Percentiles rank a stretch among this genome's conserved stretches.
These are phyloP conservation scores for Verticillium isaacii DNA, from an alignment of 2,329 filamentous ascomycete genomes.

Conservation along the genomic window DNA sequence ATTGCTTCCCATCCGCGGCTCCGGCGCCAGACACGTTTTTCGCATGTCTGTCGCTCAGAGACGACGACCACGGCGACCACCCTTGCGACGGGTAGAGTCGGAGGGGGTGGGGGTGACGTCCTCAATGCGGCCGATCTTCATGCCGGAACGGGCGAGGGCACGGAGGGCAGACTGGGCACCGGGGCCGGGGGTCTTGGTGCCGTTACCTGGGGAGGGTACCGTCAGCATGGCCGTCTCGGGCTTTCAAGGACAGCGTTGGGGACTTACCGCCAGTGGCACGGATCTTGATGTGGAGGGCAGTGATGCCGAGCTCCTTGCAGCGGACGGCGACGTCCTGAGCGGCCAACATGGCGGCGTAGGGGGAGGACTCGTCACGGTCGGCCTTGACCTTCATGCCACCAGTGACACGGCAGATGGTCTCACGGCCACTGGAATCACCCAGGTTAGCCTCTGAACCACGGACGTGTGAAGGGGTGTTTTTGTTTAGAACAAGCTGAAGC, in stretches of 20 bases:
- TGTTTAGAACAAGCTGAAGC: slow-evolving; percentile 14
- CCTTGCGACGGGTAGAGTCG: slow-evolving; percentile 99
- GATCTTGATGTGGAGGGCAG: slow-evolving; percentile 99
- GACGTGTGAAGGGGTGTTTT: background rate
- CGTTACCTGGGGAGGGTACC: slow-evolving; percentile 62
- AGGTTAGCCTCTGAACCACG: slow-evolving; percentile 52
- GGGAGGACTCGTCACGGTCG: slow-evolving; percentile 99
- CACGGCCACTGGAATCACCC: slow-evolving; percentile 85
- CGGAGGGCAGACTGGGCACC: slow-evolving; percentile 99
- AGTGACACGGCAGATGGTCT: slow-evolving; percentile 99
- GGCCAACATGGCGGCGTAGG: slow-evolving; percentile 99
- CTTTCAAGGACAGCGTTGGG: background rate
- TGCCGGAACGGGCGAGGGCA: slow-evolving; percentile 96
- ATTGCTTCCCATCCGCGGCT: background rate
- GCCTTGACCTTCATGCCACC: slow-evolving; percentile 99
- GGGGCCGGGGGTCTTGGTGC: slow-evolving; percentile 99
- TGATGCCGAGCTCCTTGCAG: slow-evolving; percentile 68
- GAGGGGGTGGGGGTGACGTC: slow-evolving; percentile 98
- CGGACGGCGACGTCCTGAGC: slow-evolving; percentile 95
- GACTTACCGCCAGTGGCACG: slow-evolving; percentile 90
- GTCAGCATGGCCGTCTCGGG: background rate
- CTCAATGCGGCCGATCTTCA: slow-evolving; percentile 99
- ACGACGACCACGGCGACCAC: slow-evolving; percentile 99
- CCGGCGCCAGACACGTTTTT: background rate
- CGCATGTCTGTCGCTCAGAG: slow-evolving; percentile 61